A percentile compares a stretch with the other conserved stretches of the same genome.
Conservation (phyloP, 306 rosid genomes). For the Casuarina cunninghamiana region DNA sequence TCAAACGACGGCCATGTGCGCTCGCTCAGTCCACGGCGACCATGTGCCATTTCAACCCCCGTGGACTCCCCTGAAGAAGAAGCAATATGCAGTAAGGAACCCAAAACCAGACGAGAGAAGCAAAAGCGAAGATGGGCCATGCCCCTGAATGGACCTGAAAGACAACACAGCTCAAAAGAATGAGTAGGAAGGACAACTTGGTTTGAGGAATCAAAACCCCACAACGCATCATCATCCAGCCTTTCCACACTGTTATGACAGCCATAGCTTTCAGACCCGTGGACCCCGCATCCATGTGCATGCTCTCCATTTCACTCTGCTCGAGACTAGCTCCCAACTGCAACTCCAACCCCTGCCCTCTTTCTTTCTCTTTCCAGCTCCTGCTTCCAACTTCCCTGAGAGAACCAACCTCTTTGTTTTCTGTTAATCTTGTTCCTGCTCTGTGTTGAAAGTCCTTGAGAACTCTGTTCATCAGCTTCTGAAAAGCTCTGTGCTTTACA, state of each 20-base stretch:
- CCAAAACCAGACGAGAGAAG: too few relatives aligned
- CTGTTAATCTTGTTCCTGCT: neutral
- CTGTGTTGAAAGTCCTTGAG: neutral
- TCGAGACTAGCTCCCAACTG: neutral
- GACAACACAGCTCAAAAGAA: too few relatives aligned
- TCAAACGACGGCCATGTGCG: too few relatives aligned
- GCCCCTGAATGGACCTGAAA: too few relatives aligned
- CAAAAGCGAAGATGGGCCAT: too few relatives aligned
- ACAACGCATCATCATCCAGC: conserved; percentile 5
- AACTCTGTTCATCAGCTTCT: neutral
- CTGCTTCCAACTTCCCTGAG: neutral
- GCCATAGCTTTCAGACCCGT: conserved; percentile 20
- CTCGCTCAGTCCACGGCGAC: too few relatives aligned
- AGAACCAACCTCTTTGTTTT: neutral
- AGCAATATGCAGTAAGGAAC: too few relatives aligned
- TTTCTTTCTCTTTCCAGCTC: neutral
- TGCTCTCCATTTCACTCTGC: conserved; percentile 12
- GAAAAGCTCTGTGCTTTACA: neutral
- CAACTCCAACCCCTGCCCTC: neutral
- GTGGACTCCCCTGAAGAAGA: too few relatives aligned
- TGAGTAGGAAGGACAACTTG: too few relatives aligned
- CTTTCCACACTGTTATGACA: conserved; percentile 29
- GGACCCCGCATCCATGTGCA: conserved; percentile 57
- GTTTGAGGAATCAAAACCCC: conserved; percentile 4
- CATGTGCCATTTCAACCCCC: too few relatives aligned